Percentiles rank a stretch among this genome's conserved stretches.
Conservation (phyloP, 2,329 filamentous ascomycete genomes). For the Cadophora sp. region DNA sequence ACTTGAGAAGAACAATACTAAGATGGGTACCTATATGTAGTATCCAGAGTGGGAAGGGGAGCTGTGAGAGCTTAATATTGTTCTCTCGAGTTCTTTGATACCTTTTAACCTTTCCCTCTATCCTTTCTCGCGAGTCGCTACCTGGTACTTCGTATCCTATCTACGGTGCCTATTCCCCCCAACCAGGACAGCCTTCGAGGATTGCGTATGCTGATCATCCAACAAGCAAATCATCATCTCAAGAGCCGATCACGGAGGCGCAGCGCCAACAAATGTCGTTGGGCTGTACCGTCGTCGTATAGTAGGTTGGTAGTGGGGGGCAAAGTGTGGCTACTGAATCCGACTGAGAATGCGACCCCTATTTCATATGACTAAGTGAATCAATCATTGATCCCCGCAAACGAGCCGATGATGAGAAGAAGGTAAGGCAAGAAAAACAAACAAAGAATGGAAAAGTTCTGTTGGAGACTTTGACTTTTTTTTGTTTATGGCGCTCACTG, state of each 20-base stretch:
- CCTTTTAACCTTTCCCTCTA: neutral
- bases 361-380: constrained; percentile 18
- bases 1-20: neutral
- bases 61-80: constrained; percentile 7
- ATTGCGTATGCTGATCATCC: constrained; percentile 12
- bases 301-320: constrained; percentile 8
- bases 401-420: constrained; percentile 8
- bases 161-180: neutral
- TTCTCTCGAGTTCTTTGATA: neutral
- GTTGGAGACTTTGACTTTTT: too few species aligned
- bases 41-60: neutral
- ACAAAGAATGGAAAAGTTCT: too few species aligned
- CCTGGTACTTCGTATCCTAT: neutral
- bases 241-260: constrained; percentile 12
- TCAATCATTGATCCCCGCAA: constrained; percentile 1
- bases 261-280: constrained; percentile 12
- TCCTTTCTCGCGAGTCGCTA: too few species aligned
- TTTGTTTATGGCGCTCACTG: too few species aligned
- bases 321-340: neutral
- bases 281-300: neutral
- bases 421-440: neutral
- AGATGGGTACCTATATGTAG: too few species aligned
- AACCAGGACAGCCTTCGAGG: neutral
- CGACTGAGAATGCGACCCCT: constrained; percentile 1
- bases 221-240: constrained; percentile 12